A percentile compares a stretch with the other conserved stretches of the same genome.
phyloP scores from a whole-genome alignment of 345 rosid genomes.

The Brassica nigra region DNA sequence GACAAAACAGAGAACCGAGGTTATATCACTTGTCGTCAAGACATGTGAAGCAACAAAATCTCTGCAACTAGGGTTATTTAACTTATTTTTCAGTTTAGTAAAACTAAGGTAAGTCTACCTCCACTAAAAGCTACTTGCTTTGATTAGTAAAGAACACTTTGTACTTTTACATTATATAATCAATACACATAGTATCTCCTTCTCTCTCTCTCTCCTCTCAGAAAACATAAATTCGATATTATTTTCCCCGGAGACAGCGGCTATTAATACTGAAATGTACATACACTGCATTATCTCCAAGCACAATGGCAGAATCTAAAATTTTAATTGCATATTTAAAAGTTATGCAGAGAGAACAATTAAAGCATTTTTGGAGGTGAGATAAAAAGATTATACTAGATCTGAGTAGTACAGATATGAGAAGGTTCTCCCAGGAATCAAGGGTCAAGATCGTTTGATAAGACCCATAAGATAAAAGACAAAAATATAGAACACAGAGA shows the following conservation, averaged over 20 bases:
- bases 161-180: conserved; percentile 21
- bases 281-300: conserved; percentile 51
- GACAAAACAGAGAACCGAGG: conserved; percentile 35
- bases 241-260: conserved; percentile 63
- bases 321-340: not conserved
- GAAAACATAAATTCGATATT: conserved; percentile 31
- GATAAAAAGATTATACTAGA: conserved; percentile 41
- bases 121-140: conserved; percentile 32
- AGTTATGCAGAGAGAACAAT: conserved; percentile 31
- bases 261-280: conserved; percentile 66
- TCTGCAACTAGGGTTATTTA: conserved; percentile 19
- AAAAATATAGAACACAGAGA: not conserved
- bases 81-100: conserved; percentile 11
- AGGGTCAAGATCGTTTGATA: conserved; percentile 77
- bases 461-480: conserved; percentile 49
- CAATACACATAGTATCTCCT: not conserved
- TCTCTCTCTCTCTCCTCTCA: conserved; percentile 19
- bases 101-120: conserved; percentile 20
- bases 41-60: conserved; percentile 20
- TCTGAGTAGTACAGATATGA: conserved; percentile 50
- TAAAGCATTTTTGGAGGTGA: conserved; percentile 26
- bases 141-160: conserved; percentile 30
- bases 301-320: conserved; percentile 32
- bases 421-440: conserved; percentile 92
- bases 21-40: conserved; percentile 21